A percentile compares a stretch with the other conserved stretches of the same genome.
These are phyloP conservation scores for Mediolabrus comicus DNA, from an alignment of 108 stramenopile species.

Conservation along the genomic window DNA sequence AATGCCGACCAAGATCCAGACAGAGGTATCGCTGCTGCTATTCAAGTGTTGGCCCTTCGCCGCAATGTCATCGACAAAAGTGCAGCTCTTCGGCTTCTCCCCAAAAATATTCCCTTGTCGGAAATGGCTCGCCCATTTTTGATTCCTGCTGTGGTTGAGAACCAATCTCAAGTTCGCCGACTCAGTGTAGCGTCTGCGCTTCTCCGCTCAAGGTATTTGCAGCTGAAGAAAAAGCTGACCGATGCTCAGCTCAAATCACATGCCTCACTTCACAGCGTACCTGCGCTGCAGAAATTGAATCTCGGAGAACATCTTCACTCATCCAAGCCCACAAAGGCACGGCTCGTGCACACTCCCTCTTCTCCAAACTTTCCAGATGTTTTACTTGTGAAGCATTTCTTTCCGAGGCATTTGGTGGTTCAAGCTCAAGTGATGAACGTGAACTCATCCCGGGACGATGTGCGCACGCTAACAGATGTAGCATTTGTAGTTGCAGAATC, in stretches of 20 bases:
- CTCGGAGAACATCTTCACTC: conserved; percentile 78
- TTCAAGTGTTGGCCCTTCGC: conserved; percentile 79
- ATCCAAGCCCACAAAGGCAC: conserved; percentile 73
- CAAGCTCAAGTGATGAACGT: conserved; percentile 81
- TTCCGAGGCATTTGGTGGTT: conserved; percentile 77
- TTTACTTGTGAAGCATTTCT: conserved; percentile 83
- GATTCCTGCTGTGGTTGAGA: conserved; percentile 83
- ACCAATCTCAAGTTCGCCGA: conserved; percentile 81
- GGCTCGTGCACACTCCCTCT: conserved; percentile 57
- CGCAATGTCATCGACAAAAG: conserved; percentile 76
- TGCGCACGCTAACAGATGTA: conserved; percentile 66
- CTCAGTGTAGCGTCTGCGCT: conserved; percentile 76
- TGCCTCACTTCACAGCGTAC: conserved; percentile 67
- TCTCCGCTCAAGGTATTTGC: conserved; percentile 66
- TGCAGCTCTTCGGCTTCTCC: conserved; percentile 77
- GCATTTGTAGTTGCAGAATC: conserved; percentile 89
- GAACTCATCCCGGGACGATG: conserved; percentile 31
- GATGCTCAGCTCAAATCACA: conserved; percentile 83
- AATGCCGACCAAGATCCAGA: conserved; percentile 65
- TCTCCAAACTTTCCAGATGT: conserved; percentile 81
- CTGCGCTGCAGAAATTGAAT: conserved; percentile 61
- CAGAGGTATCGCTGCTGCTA: conserved; percentile 71
- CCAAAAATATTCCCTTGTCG: conserved; percentile 77
- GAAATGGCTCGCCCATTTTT: conserved; percentile 77
- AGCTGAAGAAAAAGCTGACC: conserved; percentile 74